Conservation (phyloP, 78 protist species). For the Diacronema lutheri region DNA sequence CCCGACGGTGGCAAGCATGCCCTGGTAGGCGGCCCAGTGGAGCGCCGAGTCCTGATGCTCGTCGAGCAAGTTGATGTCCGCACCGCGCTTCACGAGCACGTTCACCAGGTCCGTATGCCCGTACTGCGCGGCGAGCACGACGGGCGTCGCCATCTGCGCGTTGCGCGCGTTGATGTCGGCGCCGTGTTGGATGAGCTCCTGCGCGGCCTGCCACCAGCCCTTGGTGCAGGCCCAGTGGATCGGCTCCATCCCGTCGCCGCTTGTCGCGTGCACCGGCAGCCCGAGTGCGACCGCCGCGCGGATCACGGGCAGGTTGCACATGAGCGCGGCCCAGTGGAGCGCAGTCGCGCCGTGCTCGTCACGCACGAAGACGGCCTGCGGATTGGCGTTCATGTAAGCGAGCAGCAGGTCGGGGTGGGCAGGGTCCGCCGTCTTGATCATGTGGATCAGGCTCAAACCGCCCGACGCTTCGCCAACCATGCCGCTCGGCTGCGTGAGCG, state of each 20-base stretch:
- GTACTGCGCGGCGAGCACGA: conserved; percentile 5
- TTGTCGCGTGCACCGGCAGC: not conserved
- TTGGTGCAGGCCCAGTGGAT: conserved; percentile 1
- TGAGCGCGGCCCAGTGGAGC: not conserved
- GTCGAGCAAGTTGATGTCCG: conserved; percentile 9
- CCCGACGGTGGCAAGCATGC: not conserved
- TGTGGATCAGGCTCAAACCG: too few relatives aligned
- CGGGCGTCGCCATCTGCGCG: not conserved
- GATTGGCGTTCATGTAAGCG: too few relatives aligned
- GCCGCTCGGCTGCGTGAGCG: too few relatives aligned
- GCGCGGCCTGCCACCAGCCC: not conserved
- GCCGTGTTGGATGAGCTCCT: not conserved
- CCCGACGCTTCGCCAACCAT: too few relatives aligned
- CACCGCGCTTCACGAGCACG: not conserved
- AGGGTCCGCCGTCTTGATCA: not conserved
- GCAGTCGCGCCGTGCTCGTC: not conserved
- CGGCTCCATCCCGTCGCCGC: not conserved
- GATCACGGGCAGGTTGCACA: not conserved
- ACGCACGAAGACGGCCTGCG: not conserved
- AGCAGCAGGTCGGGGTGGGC: not conserved
- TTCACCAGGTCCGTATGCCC: conserved; percentile 6
- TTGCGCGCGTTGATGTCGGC: not conserved
- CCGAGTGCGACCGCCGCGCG: not conserved
- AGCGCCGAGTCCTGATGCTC: not conserved
- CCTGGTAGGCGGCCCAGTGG: conserved; percentile 19